A percentile compares a stretch with the other conserved stretches of the same genome.
phyloP scores from a whole-genome alignment of 345 rosid species.

The Gossypium stocksii region DNA sequence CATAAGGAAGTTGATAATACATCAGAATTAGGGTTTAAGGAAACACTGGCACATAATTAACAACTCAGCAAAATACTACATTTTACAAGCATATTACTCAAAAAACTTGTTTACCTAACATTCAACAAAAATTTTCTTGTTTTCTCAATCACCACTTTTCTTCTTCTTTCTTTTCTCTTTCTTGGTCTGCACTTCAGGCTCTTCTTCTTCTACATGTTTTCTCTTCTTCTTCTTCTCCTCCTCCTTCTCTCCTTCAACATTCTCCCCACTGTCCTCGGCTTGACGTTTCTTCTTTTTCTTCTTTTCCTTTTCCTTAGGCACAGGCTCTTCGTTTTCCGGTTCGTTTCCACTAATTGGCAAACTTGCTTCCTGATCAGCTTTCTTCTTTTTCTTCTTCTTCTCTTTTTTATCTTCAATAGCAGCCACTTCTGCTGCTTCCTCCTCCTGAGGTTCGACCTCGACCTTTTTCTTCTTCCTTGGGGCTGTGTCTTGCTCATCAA shows the following conservation, averaged over 20 bases:
- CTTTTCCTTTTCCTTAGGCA: background rate
- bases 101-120: background rate
- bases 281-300: slow-evolving; percentile 9
- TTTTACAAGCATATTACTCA: slow-evolving; percentile 6
- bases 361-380: slow-evolving; percentile 18
- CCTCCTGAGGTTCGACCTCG: slow-evolving; percentile 9
- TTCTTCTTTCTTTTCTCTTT: slow-evolving; percentile 14
- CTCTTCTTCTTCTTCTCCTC: slow-evolving; percentile 10
- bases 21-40: background rate
- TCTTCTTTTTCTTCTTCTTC: slow-evolving; percentile 49
- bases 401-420: slow-evolving; percentile 39
- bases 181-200: slow-evolving; percentile 6
- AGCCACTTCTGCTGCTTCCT: slow-evolving; percentile 21
- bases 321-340: background rate
- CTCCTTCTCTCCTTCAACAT: slow-evolving; percentile 7
- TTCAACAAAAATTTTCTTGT: background rate
- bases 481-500: slow-evolving; percentile 2
- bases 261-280: background rate
- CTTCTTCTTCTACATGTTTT: slow-evolving; percentile 1
- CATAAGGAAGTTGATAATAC: background rate
- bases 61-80: background rate
- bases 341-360: background rate
- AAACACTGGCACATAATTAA: background rate
- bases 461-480: slow-evolving; percentile 22
- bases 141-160: slow-evolving; percentile 1